These are phyloP conservation scores for Articulospora tetracladia DNA, from an alignment of 495 filamentous ascomycete species.

Conservation along the genomic window DNA sequence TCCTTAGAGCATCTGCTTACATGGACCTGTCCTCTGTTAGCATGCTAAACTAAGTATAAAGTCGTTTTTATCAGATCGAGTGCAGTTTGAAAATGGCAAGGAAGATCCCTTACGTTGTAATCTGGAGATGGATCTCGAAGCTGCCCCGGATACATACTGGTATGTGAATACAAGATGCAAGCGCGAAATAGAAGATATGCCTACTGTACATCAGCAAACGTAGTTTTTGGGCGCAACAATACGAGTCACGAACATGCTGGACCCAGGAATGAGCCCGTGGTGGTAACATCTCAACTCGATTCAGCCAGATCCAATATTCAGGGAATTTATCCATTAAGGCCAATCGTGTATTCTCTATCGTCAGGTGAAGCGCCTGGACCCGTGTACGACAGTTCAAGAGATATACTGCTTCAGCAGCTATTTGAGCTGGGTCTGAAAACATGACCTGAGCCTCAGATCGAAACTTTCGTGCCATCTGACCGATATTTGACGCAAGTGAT, in stretches of 20 bases:
- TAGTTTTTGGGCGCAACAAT: not conserved
- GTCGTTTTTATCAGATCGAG: too few relatives aligned
- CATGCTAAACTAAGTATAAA: too few relatives aligned
- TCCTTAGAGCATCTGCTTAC: constrained; percentile 39
- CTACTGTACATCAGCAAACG: not conserved
- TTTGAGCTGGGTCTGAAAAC: not conserved
- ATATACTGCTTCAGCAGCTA: not conserved
- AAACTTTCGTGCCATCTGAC: constrained; percentile 10
- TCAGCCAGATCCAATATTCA: constrained; percentile 6
- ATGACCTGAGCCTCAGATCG: constrained; percentile 1
- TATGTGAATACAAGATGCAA: constrained; percentile 47
- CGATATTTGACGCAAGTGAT: constrained; percentile 7
- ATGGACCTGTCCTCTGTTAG: constrained; percentile 6
- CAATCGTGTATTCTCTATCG: not conserved
- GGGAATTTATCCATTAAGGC: constrained; percentile 7
- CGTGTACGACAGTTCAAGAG: constrained; percentile 3
- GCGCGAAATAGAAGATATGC: constrained; percentile 41
- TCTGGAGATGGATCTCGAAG: constrained; percentile 31
- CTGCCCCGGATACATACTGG: constrained; percentile 37
- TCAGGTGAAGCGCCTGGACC: constrained; percentile 1
- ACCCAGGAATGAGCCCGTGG: constrained; percentile 2
- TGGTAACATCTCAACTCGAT: not conserved
- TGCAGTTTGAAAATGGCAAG: too few relatives aligned
- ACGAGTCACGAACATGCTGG: constrained; percentile 1
- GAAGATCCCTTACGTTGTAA: constrained; percentile 25